These are phyloP conservation scores for Luvunga scandens DNA, from an alignment of 345 rosid species.

Conservation along the genomic window DNA sequence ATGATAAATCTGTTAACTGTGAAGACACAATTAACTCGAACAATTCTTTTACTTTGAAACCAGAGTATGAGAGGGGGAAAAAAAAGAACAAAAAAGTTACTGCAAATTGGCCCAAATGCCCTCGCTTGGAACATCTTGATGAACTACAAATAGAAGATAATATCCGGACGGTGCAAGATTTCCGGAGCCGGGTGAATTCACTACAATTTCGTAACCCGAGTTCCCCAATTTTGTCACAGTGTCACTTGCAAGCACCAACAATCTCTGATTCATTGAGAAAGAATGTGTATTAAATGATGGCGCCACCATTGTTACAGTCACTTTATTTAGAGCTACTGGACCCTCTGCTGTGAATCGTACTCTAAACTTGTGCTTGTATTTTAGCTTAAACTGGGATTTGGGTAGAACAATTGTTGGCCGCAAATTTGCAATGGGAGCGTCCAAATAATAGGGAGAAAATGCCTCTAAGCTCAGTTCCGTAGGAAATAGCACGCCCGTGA, in stretches of 20 bases:
- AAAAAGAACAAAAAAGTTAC: not conserved
- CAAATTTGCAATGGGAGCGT: conserved; percentile 17
- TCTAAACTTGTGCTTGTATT: conserved; percentile 24
- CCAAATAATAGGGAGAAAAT: conserved; percentile 63
- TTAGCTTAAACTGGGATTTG: conserved; percentile 16
- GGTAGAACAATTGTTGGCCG: conserved; percentile 52
- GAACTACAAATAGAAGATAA: conserved; percentile 66
- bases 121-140: conserved; percentile 61
- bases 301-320: conserved; percentile 58
- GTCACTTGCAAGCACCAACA: conserved; percentile 51
- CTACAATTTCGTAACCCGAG: conserved; percentile 9
- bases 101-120: conserved; percentile 63
- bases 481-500: conserved; percentile 57
- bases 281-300: conserved; percentile 81
- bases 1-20: not conserved
- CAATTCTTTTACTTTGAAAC: not conserved
- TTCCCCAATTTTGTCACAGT: conserved; percentile 23
- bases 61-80: not conserved
- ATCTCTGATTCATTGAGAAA: conserved; percentile 75
- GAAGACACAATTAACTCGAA: not conserved
- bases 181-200: conserved; percentile 34
- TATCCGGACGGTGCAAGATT: conserved; percentile 68
- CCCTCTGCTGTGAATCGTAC: conserved; percentile 40
- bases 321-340: conserved; percentile 2
- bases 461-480: conserved; percentile 78